These are phyloP conservation scores for Chytridiales sp. DNA, from an alignment of 371 early-diverging fungal genomes.

Conservation along the genomic window DNA sequence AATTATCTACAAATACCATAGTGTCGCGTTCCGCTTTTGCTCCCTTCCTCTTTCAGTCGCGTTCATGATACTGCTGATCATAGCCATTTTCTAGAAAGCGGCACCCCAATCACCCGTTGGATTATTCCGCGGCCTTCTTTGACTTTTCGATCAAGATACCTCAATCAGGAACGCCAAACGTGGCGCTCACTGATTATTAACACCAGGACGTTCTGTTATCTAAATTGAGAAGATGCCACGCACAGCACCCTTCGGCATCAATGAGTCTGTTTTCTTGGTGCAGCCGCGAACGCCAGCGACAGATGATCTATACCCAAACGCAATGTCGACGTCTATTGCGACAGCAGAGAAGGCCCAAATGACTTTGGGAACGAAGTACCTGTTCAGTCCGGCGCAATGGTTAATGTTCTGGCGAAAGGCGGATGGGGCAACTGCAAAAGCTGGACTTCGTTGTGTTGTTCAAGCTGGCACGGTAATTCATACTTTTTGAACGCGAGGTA, in stretches of 20 bases:
- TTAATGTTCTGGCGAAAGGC: constrained; percentile 15
- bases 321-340: constrained; percentile 9
- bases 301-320: constrained; percentile 18
- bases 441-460: constrained; percentile 20
- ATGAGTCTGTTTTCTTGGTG: constrained; percentile 16
- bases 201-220: no score
- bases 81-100: no score
- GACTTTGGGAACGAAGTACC: constrained; percentile 13
- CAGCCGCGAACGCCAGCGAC: constrained; percentile 17
- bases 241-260: constrained; percentile 16
- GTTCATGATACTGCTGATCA: no score
- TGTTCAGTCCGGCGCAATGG: constrained; percentile 22
- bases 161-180: no score
- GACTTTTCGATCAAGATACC: no score
- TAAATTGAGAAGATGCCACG: no score
- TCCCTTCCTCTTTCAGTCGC: no score
- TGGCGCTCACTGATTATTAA: no score
- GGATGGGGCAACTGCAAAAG: constrained; percentile 14
- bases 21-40: no score
- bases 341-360: constrained; percentile 25
- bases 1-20: no score
- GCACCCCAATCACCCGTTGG: no score
- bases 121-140: no score
- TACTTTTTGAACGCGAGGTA: not conserved
- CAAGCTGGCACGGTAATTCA: constrained; percentile 24